phyloP scores from a whole-genome alignment of 768 basidiomycete genomes.

The Strobilomyces dryophilus region DNA sequence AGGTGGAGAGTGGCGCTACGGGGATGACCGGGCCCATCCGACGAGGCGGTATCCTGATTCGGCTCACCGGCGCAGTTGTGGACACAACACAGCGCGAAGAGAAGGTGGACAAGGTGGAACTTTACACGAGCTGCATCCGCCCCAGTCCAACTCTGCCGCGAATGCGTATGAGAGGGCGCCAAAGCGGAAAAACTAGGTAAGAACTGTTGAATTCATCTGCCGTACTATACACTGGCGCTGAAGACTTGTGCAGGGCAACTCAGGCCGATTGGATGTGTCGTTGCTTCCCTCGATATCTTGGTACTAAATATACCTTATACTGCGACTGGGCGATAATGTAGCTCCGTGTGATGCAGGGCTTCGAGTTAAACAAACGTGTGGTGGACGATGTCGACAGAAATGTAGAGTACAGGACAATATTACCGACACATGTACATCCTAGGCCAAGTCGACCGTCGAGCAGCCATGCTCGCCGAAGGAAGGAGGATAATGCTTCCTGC shows the following conservation, averaged over 20 bases:
- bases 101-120: slow-evolving; percentile 3
- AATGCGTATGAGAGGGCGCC: slow-evolving; percentile 51
- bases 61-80: not conserved
- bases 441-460: too few relatives aligned
- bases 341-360: too few relatives aligned
- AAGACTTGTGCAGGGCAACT: not conserved
- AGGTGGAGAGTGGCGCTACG: not conserved
- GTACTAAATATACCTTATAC: too few relatives aligned
- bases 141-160: slow-evolving; percentile 23
- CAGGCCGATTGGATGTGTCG: not conserved
- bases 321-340: too few relatives aligned
- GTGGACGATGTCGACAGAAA: too few relatives aligned
- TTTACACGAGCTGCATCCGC: slow-evolving; percentile 18
- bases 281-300: not conserved
- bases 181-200: slow-evolving; percentile 20
- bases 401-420: too few relatives aligned
- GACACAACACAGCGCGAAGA: slow-evolving; percentile 1
- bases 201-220: not conserved
- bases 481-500: not conserved
- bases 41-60: slow-evolving; percentile 4
- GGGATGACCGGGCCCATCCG: slow-evolving; percentile 12
- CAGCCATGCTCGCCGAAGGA: too few relatives aligned
- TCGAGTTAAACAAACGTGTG: too few relatives aligned
- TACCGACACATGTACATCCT: too few relatives aligned
- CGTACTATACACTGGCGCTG: not conserved